These are phyloP conservation scores for Mariannaea elegans DNA, from an alignment of 2,329 filamentous ascomycete genomes.

Conservation along the genomic window DNA sequence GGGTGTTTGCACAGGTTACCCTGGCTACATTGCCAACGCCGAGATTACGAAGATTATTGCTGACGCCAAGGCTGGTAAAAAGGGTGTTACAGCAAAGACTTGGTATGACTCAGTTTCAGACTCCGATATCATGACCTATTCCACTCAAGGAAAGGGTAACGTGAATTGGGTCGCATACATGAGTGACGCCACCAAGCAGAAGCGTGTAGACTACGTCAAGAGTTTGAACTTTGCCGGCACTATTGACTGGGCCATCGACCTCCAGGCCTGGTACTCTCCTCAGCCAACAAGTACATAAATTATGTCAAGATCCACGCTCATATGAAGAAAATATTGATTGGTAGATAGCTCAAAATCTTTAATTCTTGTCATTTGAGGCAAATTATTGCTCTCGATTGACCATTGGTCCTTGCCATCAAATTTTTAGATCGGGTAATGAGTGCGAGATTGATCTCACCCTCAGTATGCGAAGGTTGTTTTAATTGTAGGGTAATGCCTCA, in stretches of 20 bases:
- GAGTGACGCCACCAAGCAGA: constrained; percentile 36
- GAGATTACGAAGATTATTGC: constrained; percentile 41
- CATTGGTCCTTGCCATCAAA: too few relatives aligned
- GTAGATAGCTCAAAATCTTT: neutral
- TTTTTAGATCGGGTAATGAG: too few relatives aligned
- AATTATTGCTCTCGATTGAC: too few relatives aligned
- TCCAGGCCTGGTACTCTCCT: constrained; percentile 36
- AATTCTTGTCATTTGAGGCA: too few relatives aligned
- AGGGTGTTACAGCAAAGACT: constrained; percentile 22
- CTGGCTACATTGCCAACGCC: constrained; percentile 42
- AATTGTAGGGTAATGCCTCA: too few relatives aligned
- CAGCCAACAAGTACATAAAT: constrained; percentile 21
- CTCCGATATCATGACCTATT: constrained; percentile 37
- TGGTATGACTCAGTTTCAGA: constrained; percentile 36
- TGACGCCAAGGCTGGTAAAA: constrained; percentile 28
- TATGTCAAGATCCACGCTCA: neutral
- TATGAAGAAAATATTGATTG: neutral
- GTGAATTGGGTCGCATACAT: constrained; percentile 45
- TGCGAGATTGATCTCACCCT: too few relatives aligned
- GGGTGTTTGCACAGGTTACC: constrained; percentile 36
- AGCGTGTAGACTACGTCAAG: constrained; percentile 30
- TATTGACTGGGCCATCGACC: constrained; percentile 44
- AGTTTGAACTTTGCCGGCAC: constrained; percentile 42
- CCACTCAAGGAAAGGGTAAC: constrained; percentile 31
- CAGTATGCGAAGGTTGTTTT: too few relatives aligned